Base-by-base conservation (phyloP, 352 stramenopile genomes). In the Peronospora destructor region DNA sequence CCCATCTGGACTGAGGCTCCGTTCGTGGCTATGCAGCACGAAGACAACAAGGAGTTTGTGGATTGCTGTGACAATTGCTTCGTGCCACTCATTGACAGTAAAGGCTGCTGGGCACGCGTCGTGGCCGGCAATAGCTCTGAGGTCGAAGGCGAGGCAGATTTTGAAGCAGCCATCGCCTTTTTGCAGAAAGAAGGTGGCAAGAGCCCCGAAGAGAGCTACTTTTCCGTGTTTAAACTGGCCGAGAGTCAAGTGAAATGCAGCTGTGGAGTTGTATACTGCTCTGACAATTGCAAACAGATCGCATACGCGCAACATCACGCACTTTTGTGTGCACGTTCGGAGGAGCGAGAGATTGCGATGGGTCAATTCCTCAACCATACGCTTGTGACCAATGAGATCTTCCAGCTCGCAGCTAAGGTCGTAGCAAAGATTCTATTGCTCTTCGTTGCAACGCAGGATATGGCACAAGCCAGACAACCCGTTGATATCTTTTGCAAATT, bases 331-430 rank as follows among this genome's bases (percentile, higher is more conserved):
- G 42, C 64, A 12, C 59, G 65, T 13, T 52, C 53, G 23, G 56
- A 70, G n/a, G 61, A 62, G 16, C 53, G 56, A 5, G 51, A 66
- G 11, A 79, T 56, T 11, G 78, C 84, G 25, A 91, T 94, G 66
- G 77, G 89, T 35, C 63, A 80, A 12, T 90, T 87, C 36, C 66
- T 95, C 21, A 74, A 84, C 58, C 71, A 93, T 61, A 84, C 77
- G 26, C 56, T 82, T 29, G 71, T 85, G 45, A 96, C 86, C 7
- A 97, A 97, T 61, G 90, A 97, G 64, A 97, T 97, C 51, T 95
- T 97, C 64, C 72, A 96, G 45, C 66, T 96, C 9, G 86, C 88
- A 9, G 85, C 73, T 41, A 91, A 96, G 51, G 84, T 97, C 14
- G 59, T 97, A 26, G 73, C 79, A 28, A 76, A 73, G 28, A 66